Conservation (phyloP, 164 flowering plant species). For the Berberis thunbergii region DNA sequence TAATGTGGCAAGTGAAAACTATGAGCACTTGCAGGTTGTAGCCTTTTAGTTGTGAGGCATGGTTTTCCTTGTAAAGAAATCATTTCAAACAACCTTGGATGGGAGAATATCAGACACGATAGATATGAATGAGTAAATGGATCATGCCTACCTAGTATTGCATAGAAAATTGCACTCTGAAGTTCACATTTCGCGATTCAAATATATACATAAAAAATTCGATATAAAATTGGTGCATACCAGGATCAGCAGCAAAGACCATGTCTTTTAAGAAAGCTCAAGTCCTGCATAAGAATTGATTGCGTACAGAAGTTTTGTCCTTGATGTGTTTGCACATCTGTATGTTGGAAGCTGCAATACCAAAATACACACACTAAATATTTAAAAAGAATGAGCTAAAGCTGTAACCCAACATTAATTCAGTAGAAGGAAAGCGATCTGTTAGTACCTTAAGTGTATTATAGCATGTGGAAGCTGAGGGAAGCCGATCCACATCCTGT, state of each 20-base stretch:
- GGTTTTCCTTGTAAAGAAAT: too few relatives aligned
- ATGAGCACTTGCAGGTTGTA: too few relatives aligned
- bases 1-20: too few relatives aligned
- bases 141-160: too few relatives aligned
- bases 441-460: conserved; percentile 86
- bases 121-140: too few relatives aligned
- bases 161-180: too few relatives aligned
- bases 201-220: too few relatives aligned
- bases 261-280: conserved; percentile 64
- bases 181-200: too few relatives aligned
- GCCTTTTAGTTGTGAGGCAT: too few relatives aligned
- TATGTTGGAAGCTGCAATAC: conserved; percentile 81
- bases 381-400: neutral
- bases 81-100: too few relatives aligned
- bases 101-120: too few relatives aligned
- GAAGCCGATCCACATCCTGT: conserved; percentile 95
- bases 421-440: neutral
- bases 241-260: conserved; percentile 1
- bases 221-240: neutral
- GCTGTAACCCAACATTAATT: neutral
- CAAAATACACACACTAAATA: neutral
- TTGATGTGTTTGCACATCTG: conserved; percentile 72
- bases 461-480: conserved; percentile 98
- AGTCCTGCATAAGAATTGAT: conserved; percentile 94
- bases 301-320: conserved; percentile 84